Evolutionary conservation across 116 monocot genomes (phyloP), one percentile per base, ranked within the genome.

Genomic region (Trichopus zeylanicus): DNA sequence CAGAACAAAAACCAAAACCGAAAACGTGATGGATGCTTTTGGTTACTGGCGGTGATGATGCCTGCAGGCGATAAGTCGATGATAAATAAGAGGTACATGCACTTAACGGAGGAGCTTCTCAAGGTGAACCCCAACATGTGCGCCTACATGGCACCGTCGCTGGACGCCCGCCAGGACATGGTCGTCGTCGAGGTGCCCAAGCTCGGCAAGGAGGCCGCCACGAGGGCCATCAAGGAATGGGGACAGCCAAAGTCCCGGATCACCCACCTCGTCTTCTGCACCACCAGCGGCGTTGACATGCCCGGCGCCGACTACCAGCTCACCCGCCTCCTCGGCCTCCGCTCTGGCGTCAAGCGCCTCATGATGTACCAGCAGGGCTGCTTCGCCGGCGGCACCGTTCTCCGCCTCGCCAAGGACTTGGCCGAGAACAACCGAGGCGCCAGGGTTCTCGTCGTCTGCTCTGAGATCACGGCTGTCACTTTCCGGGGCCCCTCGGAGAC

Each of bases 291-390:
- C 27, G 62, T 62, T 10, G 46, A 62, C 48, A 62, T 62, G 46
- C 29, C 46, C 47, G 48, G 48, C 29, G 48, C 62, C 35, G 62
- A 62, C n/a, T n/a, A n/a, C n/a, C n/a, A n/a, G n/a, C n/a, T n/a
- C n/a, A n/a, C n/a, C n/a, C n/a, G n/a, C n/a, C 62, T 77, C 46
- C 71, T 77, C 32, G 77, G 77, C 62, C 77, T 77, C 38, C 62
- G 67, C 30, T 67, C 67, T 9, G 62, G 61, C 30, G 77, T 77
- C 31, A 77, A 58, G 56, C 77, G 77, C 51, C 30, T 71, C 61
- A 77, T 77, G 77, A 63, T 78, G 67, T 78, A 67, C 77, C 72
- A 78, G 39, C 77, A 77, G 49, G n/a, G n/a, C n/a, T n/a, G n/a
- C n/a, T n/a, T n/a, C n/a, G n/a, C n/a, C n/a, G n/a, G n/a, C n/a